A percentile compares a stretch with the other conserved stretches of the same genome.
phyloP scores from a whole-genome alignment of 805 yeast genomes.

The Starmerella vitae region DNA sequence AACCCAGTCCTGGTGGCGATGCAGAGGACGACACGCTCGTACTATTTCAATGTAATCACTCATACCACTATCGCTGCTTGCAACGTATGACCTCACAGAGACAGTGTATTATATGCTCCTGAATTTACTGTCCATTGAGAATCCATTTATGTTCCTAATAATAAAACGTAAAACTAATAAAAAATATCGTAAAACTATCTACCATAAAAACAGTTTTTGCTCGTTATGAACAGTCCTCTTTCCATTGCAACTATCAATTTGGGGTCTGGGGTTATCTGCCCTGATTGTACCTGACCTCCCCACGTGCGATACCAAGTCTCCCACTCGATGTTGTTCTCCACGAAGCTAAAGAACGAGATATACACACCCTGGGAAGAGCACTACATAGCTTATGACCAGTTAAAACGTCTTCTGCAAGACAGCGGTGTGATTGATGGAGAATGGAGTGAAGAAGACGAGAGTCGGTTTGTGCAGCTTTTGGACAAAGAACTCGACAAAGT shows the following conservation, averaged over 20 bases:
- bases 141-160: no score
- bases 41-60: conserved; percentile 17
- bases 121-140: no score
- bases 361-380: conserved; percentile 87
- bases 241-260: no score
- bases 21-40: conserved; percentile 10
- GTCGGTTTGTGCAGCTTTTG: conserved; percentile 57
- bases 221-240: no score
- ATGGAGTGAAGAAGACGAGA: conserved; percentile 78
- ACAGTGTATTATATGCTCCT: neutral
- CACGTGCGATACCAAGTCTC: neutral
- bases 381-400: conserved; percentile 78
- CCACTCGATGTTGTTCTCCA: conserved; percentile 64
- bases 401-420: conserved; percentile 71
- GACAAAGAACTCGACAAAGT: conserved; percentile 88
- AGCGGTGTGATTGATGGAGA: conserved; percentile 29
- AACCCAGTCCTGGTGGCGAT: neutral
- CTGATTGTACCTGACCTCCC: no score
- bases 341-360: conserved; percentile 63
- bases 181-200: neutral
- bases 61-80: conserved; percentile 18
- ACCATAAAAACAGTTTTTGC: no score
- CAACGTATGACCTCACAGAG: conserved; percentile 6
- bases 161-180: no score
- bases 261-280: no score